These are phyloP conservation scores for Talaromyces adpressus DNA, from an alignment of 495 filamentous ascomycete genomes.

Conservation along the genomic window DNA sequence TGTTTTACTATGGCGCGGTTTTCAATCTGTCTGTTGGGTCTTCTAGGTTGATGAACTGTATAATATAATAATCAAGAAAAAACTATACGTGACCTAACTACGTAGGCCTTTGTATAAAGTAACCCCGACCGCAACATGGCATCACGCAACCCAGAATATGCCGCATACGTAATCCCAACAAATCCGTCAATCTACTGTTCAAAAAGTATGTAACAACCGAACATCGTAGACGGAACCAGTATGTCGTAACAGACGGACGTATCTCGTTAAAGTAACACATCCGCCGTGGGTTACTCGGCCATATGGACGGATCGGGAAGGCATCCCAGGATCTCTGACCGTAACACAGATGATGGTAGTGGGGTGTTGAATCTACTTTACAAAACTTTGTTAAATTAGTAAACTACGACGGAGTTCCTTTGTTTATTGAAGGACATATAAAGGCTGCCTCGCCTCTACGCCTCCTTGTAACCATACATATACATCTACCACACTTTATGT, in stretches of 20 bases:
- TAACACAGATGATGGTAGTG: neutral
- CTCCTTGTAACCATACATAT: neutral
- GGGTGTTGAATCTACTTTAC: neutral
- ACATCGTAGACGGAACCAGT: no score
- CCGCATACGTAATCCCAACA: neutral
- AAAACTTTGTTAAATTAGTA: neutral
- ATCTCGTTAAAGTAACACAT: neutral
- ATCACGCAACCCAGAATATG: neutral
- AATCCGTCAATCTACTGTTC: neutral
- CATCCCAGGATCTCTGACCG: neutral
- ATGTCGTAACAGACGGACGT: neutral
- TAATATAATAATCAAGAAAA: neutral
- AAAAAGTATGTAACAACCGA: no score
- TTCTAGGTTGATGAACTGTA: neutral
- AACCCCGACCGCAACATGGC: neutral
- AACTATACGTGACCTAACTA: neutral
- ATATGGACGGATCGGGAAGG: slow-evolving; percentile 4
- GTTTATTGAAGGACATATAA: neutral
- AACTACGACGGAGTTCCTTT: neutral
- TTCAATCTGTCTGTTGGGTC: neutral
- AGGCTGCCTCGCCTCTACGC: neutral
- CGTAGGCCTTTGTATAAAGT: neutral
- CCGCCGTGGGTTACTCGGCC: slow-evolving; percentile 1
- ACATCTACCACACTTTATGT: neutral
- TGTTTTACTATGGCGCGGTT: neutral